phyloP scores from a whole-genome alignment of 495 filamentous ascomycete species.

The Penicillium diatomitis region DNA sequence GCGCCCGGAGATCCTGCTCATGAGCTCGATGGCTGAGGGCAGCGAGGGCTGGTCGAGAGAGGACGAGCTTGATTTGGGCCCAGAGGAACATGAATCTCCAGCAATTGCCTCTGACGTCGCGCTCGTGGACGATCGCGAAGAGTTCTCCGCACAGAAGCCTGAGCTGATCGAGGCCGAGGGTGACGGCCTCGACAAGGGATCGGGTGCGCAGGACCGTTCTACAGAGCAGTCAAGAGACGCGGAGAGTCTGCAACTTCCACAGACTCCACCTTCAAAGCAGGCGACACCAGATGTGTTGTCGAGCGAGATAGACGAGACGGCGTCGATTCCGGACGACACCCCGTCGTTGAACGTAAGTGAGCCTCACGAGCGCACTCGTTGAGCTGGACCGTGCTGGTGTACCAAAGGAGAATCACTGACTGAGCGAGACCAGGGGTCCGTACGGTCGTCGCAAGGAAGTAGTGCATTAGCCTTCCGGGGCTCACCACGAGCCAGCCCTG shows the following conservation, averaged over 20 bases:
- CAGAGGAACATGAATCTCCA: constrained; percentile 22
- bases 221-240: constrained; percentile 12
- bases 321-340: constrained; percentile 79
- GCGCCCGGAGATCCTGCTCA: constrained; percentile 35
- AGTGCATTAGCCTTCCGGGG: constrained; percentile 43
- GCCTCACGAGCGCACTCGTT: too few relatives aligned
- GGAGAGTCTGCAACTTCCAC: constrained; percentile 7
- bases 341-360: constrained; percentile 73
- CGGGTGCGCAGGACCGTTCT: constrained; percentile 15
- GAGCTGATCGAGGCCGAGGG: constrained; percentile 20
- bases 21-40: constrained; percentile 45
- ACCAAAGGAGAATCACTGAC: too few relatives aligned
- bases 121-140: constrained; percentile 9
- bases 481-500: constrained; percentile 48
- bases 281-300: constrained; percentile 10
- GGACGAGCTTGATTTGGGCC: constrained; percentile 41
- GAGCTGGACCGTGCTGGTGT: too few relatives aligned
- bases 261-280: constrained; percentile 17
- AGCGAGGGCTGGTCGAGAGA: constrained; percentile 36
- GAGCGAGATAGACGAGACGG: constrained; percentile 38
- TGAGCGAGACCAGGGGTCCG: constrained; percentile 53
- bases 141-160: constrained; percentile 10
- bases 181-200: constrained; percentile 21
- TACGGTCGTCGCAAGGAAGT: constrained; percentile 67
- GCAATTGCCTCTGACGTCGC: constrained; percentile 16